phyloP scores from a whole-genome alignment of 257 asterid genomes.

The Scutellaria minor region DNA sequence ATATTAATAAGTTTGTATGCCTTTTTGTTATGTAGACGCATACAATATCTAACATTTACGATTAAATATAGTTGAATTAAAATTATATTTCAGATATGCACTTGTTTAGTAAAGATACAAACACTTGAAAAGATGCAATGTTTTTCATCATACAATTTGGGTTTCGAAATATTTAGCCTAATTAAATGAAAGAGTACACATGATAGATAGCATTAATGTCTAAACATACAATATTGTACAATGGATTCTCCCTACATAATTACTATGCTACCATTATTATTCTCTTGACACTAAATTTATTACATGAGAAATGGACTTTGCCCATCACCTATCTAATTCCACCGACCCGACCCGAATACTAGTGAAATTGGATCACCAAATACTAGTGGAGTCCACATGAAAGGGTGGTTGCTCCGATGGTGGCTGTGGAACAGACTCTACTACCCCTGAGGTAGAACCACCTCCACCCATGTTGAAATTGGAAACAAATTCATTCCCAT shows the following conservation, averaged over 20 bases:
- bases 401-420: conserved; percentile 60
- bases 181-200: too few relatives aligned
- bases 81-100: too few relatives aligned
- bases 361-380: conserved; percentile 47
- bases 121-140: too few relatives aligned
- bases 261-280: neutral
- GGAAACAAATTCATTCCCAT: neutral
- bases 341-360: neutral
- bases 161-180: too few relatives aligned
- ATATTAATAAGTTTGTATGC: too few relatives aligned
- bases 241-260: neutral
- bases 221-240: neutral
- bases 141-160: too few relatives aligned
- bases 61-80: too few relatives aligned
- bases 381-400: conserved; percentile 58
- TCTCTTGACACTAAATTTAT: neutral
- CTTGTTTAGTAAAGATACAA: too few relatives aligned
- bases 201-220: too few relatives aligned
- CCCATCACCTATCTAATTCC: conserved; percentile 31
- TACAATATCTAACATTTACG: too few relatives aligned
- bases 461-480: conserved; percentile 10
- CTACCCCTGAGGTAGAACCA: conserved; percentile 52
- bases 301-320: conserved; percentile 34
- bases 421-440: conserved; percentile 44
- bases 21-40: too few relatives aligned